A percentile compares a stretch with the other conserved stretches of the same genome.
Conservation (phyloP, 2,329 filamentous ascomycete genomes). For the Pseudogymnoascus sp. region DNA sequence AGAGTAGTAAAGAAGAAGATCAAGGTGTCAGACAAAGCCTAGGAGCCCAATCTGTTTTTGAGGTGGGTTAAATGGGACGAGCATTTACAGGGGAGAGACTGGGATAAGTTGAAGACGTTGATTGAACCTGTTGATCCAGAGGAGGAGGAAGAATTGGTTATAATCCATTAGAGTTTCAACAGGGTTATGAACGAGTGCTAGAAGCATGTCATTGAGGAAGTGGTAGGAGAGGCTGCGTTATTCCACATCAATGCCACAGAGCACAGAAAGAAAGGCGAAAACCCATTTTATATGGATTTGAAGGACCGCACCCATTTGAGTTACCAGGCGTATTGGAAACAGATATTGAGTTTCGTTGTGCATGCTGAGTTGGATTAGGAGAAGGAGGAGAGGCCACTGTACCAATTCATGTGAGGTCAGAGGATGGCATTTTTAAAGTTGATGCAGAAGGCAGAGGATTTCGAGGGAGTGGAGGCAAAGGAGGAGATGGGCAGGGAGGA, state of each 20-base stretch:
- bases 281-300: not conserved
- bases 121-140: not conserved
- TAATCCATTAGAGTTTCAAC: not conserved
- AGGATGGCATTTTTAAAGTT: not conserved
- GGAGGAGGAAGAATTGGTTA: not conserved
- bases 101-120: not conserved
- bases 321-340: not conserved
- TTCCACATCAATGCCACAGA: not conserved
- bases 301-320: not conserved
- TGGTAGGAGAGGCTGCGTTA: not conserved
- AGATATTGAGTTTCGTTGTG: conserved; percentile 1
- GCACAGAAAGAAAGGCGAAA: not conserved
- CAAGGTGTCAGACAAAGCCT: not conserved
- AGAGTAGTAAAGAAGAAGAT: not conserved
- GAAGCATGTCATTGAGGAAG: not conserved
- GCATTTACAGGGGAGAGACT: not conserved
- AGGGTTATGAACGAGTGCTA: not conserved
- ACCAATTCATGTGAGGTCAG: not conserved
- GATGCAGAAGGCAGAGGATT: not conserved
- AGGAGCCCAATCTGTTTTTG: not conserved
- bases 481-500: not conserved
- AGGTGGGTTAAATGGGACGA: not conserved
- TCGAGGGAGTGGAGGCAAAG: not conserved
- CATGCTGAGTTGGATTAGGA: not conserved
- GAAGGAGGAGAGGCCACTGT: not conserved